Evolutionary conservation across 116 monocot genomes (phyloP).

Genomic region (Thalassia testudinum): DNA sequence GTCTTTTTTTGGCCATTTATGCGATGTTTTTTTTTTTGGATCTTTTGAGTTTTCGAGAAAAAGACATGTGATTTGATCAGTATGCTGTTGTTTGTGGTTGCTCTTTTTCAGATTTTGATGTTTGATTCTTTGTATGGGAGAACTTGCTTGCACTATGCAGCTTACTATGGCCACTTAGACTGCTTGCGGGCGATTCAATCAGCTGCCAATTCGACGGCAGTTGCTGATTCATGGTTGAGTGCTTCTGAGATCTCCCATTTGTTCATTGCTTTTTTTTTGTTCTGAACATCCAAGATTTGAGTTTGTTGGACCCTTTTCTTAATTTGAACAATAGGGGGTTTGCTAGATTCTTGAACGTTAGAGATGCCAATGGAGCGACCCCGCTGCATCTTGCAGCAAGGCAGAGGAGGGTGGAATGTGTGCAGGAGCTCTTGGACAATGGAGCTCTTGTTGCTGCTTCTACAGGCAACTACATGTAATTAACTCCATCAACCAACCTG

Average conservation of each 20-base stretch:
- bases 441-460: slow-evolving; percentile 62
- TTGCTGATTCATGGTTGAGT: slow-evolving; percentile 53
- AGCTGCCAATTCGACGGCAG: slow-evolving; percentile 33
- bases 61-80: background rate
- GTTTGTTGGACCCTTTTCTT: background rate
- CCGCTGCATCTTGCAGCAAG: slow-evolving; percentile 74
- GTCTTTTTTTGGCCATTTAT: background rate
- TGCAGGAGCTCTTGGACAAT: slow-evolving; percentile 45
- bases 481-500: too few species aligned
- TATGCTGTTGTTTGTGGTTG: background rate
- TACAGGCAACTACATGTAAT: slow-evolving; percentile 45
- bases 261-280: background rate
- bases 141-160: slow-evolving; percentile 71
- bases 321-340: slow-evolving; percentile 41
- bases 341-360: slow-evolving; percentile 73
- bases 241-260: background rate
- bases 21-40: background rate
- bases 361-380: slow-evolving; percentile 62
- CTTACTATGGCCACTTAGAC: slow-evolving; percentile 58
- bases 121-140: slow-evolving; percentile 66
- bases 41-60: background rate
- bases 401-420: slow-evolving; percentile 44
- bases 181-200: slow-evolving; percentile 45
- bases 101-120: slow-evolving; percentile 45
- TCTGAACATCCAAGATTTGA: background rate